These are phyloP conservation scores for Sphaerulina vaccinii DNA, from an alignment of 2,329 filamentous ascomycete species.

Conservation along the genomic window DNA sequence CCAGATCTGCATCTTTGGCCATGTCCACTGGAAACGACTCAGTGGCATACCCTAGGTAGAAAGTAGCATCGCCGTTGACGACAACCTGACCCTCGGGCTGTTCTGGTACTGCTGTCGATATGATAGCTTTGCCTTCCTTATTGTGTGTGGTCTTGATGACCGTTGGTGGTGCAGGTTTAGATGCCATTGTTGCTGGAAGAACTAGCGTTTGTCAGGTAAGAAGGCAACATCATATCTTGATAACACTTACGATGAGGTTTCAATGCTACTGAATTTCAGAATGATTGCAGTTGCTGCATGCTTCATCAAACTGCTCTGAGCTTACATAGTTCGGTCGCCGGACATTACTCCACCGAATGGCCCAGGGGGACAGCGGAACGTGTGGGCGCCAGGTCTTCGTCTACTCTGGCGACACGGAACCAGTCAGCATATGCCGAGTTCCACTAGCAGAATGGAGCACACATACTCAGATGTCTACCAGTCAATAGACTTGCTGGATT, in stretches of 20 bases:
- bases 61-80: constrained; percentile 43
- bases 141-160: constrained; percentile 35
- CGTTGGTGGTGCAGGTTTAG: constrained; percentile 17
- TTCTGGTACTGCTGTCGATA: constrained; percentile 27
- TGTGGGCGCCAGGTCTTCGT: constrained; percentile 10
- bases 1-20: constrained; percentile 47
- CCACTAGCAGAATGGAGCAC: no score
- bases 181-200: constrained; percentile 10
- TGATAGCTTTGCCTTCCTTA: constrained; percentile 32
- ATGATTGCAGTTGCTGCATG: not conserved
- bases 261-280: no score
- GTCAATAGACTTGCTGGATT: no score
- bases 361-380: constrained; percentile 10
- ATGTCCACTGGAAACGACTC: constrained; percentile 49
- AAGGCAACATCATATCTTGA: not conserved
- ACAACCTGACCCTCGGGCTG: constrained; percentile 31
- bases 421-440: no score
- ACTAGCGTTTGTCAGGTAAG: not conserved
- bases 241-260: not conserved
- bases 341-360: not conserved
- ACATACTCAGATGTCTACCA: no score
- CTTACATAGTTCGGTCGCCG: not conserved
- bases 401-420: no score
- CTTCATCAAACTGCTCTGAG: not conserved
- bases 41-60: constrained; percentile 53